Percentiles rank a stretch among this genome's conserved stretches.
phyloP scores from a whole-genome alignment of 208 protist species.

The Lotmaria passim region DNA sequence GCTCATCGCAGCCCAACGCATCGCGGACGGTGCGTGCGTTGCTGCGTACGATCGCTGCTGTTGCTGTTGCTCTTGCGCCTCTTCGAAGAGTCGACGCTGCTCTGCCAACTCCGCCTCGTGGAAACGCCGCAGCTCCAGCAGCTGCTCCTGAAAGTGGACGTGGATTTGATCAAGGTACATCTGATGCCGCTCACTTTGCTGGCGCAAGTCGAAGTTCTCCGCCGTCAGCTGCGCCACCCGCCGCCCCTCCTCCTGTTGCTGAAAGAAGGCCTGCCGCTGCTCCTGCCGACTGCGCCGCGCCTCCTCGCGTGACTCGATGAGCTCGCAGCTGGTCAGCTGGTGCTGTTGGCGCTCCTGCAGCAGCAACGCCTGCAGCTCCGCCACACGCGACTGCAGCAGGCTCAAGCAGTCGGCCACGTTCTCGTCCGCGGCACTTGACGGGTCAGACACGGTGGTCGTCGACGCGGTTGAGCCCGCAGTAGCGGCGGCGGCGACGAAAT shows the following conservation, averaged over 20 bases:
- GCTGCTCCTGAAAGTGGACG: conserved; percentile 21
- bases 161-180: conserved; percentile 30
- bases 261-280: conserved; percentile 31
- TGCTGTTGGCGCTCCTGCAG: conserved; percentile 35
- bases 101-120: conserved; percentile 24
- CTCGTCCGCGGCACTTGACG: background rate
- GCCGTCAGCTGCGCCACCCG: conserved; percentile 24
- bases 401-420: conserved; percentile 30
- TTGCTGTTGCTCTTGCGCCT: conserved; percentile 10
- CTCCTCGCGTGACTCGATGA: conserved; percentile 32
- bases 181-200: conserved; percentile 31
- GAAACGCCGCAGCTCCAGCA: conserved; percentile 23
- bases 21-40: background rate
- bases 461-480: background rate
- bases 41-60: too few species aligned
- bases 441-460: too few species aligned
- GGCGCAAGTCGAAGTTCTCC: conserved; percentile 35
- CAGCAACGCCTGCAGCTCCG: conserved; percentile 32
- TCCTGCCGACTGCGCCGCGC: conserved; percentile 31
- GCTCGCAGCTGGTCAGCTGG: conserved; percentile 29
- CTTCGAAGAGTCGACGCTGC: conserved; percentile 16
- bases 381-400: conserved; percentile 34
- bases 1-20: background rate
- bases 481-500: background rate
- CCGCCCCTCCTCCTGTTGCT: conserved; percentile 38